A percentile compares a stretch with the other conserved stretches of the same genome.
Evolutionary conservation across 2,329 filamentous ascomycete species (phyloP).

Genomic region (Aureobasidium lini): DNA sequence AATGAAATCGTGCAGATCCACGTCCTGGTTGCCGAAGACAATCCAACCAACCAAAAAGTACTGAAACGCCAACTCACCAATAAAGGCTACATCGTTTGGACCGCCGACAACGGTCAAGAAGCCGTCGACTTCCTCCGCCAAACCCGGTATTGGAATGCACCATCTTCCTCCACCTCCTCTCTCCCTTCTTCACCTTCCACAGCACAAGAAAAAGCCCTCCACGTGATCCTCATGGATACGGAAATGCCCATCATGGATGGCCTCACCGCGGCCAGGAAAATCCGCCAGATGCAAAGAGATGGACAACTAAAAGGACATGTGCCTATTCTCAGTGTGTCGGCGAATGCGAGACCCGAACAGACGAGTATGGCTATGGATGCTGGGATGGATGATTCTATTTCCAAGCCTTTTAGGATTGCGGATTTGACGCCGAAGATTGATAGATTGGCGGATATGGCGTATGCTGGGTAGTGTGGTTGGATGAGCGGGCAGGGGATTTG

Average conservation of each 20-base stretch:
- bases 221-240: conserved; percentile 56
- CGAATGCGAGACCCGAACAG: conserved; percentile 69
- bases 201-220: not conserved
- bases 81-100: conserved; percentile 29
- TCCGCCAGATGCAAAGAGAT: conserved; percentile 58
- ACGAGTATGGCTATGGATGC: conserved; percentile 62
- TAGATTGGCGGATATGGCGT: conserved; percentile 1
- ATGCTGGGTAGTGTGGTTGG: not conserved
- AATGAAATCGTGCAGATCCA: not conserved
- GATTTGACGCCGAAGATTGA: conserved; percentile 16
- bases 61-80: conserved; percentile 32
- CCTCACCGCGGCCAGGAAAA: conserved; percentile 61
- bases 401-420: conserved; percentile 16
- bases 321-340: conserved; percentile 71
- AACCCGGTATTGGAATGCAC: conserved; percentile 18
- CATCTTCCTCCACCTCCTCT: conserved; percentile 14
- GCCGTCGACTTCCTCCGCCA: conserved; percentile 28
- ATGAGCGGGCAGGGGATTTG: not conserved
- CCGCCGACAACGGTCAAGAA: conserved; percentile 34
- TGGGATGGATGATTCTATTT: conserved; percentile 48
- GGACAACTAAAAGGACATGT: conserved; percentile 57
- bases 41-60: conserved; percentile 34
- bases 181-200: not conserved
- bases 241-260: conserved; percentile 56
- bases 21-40: conserved; percentile 21